These are phyloP conservation scores for Fusarium lateritium DNA, from an alignment of 2,329 filamentous ascomycete species.

Conservation along the genomic window DNA sequence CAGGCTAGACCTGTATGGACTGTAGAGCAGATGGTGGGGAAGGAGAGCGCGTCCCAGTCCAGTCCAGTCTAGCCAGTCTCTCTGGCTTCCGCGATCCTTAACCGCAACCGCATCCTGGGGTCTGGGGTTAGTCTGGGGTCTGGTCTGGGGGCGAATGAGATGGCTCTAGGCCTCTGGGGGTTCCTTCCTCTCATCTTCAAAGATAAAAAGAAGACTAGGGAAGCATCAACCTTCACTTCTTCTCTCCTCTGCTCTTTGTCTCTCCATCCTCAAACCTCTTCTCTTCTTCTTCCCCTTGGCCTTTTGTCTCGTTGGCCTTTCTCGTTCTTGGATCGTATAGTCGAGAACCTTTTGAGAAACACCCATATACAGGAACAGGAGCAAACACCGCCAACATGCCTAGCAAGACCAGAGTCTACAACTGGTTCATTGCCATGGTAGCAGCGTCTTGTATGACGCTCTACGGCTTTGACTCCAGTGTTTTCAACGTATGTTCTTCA, in stretches of 20 bases:
- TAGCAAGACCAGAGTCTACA: constrained; percentile 52
- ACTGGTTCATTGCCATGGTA: constrained; percentile 74
- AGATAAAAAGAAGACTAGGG: constrained; percentile 41
- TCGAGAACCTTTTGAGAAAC: constrained; percentile 2
- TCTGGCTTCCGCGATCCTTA: constrained; percentile 6
- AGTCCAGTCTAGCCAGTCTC: too few species aligned
- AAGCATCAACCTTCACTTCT: constrained; percentile 18
- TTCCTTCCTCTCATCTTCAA: constrained; percentile 17
- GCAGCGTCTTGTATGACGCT: constrained; percentile 82
- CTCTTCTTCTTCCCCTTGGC: not conserved
- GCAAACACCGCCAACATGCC: constrained; percentile 53
- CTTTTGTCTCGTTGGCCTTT: not conserved
- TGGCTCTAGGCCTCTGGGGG: constrained; percentile 22
- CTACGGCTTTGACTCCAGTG: constrained; percentile 81
- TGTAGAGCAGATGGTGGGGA: constrained; percentile 21
- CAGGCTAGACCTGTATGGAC: not conserved
- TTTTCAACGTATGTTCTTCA: constrained; percentile 71
- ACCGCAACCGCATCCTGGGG: constrained; percentile 25
- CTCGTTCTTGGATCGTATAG: constrained; percentile 2
- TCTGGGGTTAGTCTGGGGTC: constrained; percentile 35
- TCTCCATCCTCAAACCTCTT: constrained; percentile 11
- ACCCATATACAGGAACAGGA: not conserved
- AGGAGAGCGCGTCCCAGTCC: constrained; percentile 8
- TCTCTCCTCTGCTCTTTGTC: constrained; percentile 18
- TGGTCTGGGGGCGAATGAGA: constrained; percentile 28